These are phyloP conservation scores for Claviceps pusilla DNA, from an alignment of 2,329 filamentous ascomycete species.

Conservation along the genomic window DNA sequence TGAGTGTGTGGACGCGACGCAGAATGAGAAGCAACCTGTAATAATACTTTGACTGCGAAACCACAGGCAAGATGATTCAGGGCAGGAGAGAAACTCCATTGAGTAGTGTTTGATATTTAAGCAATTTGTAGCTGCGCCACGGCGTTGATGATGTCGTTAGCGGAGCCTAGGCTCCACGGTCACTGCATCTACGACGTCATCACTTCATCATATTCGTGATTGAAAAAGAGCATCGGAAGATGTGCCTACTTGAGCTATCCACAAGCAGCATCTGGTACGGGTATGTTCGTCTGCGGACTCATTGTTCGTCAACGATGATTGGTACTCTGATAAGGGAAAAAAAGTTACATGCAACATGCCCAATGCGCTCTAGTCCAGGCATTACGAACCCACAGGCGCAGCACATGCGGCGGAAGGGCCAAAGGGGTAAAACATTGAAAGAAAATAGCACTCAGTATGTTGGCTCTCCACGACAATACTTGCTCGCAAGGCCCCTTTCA, in stretches of 20 bases:
- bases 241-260: not conserved
- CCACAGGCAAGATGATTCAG: not conserved
- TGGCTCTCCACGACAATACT: too few species aligned
- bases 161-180: constrained; percentile 11
- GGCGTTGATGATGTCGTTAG: not conserved
- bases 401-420: too few species aligned
- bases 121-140: not conserved
- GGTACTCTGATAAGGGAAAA: not conserved
- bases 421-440: too few species aligned
- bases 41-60: not conserved
- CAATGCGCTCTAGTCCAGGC: too few species aligned
- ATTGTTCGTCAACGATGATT: not conserved
- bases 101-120: not conserved
- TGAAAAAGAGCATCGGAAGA: not conserved
- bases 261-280: not conserved
- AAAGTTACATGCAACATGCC: not conserved
- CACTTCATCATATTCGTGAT: not conserved
- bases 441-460: too few species aligned
- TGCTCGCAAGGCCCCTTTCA: too few species aligned
- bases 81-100: not conserved
- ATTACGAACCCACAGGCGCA: too few species aligned
- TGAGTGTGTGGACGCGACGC: constrained; percentile 2
- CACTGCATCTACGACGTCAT: constrained; percentile 18
- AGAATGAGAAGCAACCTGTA: too few species aligned
- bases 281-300: not conserved